These are phyloP conservation scores for Neonectria punicea DNA, from an alignment of 2,329 filamentous ascomycete genomes.

Conservation along the genomic window DNA sequence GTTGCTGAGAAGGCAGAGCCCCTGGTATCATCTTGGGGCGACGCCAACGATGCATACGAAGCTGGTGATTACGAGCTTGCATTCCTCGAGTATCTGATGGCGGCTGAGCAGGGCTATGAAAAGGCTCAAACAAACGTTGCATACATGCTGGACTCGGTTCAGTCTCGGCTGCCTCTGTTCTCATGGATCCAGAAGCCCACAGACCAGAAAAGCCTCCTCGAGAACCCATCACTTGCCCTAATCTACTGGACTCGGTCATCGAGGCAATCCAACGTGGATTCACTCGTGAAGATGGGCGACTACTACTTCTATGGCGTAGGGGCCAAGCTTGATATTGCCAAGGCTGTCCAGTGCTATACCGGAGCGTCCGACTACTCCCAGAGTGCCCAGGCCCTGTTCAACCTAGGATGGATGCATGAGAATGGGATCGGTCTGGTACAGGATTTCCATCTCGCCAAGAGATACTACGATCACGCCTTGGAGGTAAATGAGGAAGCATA, in stretches of 20 bases:
- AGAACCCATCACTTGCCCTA: slow-evolving; percentile 73
- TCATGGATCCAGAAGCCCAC: slow-evolving; percentile 60
- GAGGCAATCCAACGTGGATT: slow-evolving; percentile 91
- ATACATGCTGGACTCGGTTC: slow-evolving; percentile 81
- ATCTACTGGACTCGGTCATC: slow-evolving; percentile 97
- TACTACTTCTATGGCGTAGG: slow-evolving; percentile 92
- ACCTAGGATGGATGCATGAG: slow-evolving; percentile 99
- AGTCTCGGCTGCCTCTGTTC: slow-evolving; percentile 55
- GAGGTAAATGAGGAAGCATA: slow-evolving; percentile 95
- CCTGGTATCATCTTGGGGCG: slow-evolving; percentile 80
- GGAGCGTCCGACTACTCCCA: slow-evolving; percentile 91
- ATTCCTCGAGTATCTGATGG: slow-evolving; percentile 84
- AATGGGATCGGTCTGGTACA: slow-evolving; percentile 93
- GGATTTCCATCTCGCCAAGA: slow-evolving; percentile 96
- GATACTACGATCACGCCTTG: slow-evolving; percentile 92
- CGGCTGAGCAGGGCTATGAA: slow-evolving; percentile 93
- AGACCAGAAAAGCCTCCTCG: slow-evolving; percentile 52
- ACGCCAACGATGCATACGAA: slow-evolving; percentile 86
- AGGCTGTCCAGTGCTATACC: slow-evolving; percentile 92
- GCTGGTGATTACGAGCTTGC: slow-evolving; percentile 82
- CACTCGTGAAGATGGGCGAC: slow-evolving; percentile 97
- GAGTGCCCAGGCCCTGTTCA: slow-evolving; percentile 95
- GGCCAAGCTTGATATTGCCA: slow-evolving; percentile 76
- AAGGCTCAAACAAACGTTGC: slow-evolving; percentile 90
- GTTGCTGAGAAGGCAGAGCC: slow-evolving; percentile 79